These are phyloP conservation scores for Camellia lanceoleosa DNA, from an alignment of 148 eudicot genomes.

Conservation along the genomic window DNA sequence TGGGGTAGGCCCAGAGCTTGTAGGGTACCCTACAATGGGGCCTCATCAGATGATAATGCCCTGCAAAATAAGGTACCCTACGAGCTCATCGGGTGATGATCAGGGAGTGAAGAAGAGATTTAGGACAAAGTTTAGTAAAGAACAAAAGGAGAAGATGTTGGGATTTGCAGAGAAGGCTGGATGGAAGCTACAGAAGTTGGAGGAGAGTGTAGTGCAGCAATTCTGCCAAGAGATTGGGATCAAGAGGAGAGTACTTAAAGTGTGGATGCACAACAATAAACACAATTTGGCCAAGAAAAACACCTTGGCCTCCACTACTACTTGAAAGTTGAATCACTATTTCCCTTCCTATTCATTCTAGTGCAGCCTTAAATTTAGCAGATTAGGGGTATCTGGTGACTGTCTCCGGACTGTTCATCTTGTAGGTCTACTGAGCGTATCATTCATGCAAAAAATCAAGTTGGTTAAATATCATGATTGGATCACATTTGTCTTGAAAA, in stretches of 20 bases:
- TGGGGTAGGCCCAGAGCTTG: not conserved
- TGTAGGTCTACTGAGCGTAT: too few species aligned
- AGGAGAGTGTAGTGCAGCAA: slow-evolving; percentile 17
- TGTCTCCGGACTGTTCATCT: too few species aligned
- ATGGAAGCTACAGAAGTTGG: slow-evolving; percentile 28
- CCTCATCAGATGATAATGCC: not conserved
- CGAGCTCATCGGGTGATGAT: too few species aligned
- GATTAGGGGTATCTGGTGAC: too few species aligned
- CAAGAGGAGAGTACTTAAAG: slow-evolving; percentile 29
- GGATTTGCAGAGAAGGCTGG: slow-evolving; percentile 22
- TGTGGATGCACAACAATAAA: slow-evolving; percentile 41
- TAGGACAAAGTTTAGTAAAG: slow-evolving; percentile 30
- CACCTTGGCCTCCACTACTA: too few species aligned
- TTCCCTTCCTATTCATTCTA: too few species aligned
- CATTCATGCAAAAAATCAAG: too few species aligned
- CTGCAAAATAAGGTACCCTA: too few species aligned
- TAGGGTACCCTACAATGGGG: not conserved
- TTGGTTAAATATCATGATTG: too few species aligned
- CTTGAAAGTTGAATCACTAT: too few species aligned
- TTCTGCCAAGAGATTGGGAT: slow-evolving; percentile 34
- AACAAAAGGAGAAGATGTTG: slow-evolving; percentile 35
- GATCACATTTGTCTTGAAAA: too few species aligned
- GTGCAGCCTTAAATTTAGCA: too few species aligned
- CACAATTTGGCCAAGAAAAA: slow-evolving; percentile 13
- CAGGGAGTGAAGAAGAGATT: slow-evolving; percentile 24